phyloP scores from a whole-genome alignment of 1,284 basidiomycete genomes.

The Trametes pubescens region DNA sequence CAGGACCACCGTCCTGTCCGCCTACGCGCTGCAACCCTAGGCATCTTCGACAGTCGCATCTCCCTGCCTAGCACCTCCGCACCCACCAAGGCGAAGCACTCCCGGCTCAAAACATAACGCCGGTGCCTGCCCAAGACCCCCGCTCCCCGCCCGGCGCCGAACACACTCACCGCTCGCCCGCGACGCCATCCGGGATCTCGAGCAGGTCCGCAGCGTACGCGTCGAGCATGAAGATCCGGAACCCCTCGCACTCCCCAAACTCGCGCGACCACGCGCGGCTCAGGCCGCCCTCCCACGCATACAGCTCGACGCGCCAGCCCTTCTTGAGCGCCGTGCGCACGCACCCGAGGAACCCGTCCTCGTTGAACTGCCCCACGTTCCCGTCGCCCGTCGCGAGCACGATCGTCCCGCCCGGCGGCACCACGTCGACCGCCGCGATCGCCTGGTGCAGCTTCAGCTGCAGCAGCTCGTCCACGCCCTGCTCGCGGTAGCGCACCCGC shows the following conservation, averaged over 20 bases:
- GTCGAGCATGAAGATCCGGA: constrained; percentile 43
- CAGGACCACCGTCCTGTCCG: background rate
- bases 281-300: constrained; percentile 83
- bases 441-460: constrained; percentile 89
- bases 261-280: constrained; percentile 76
- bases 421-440: constrained; percentile 71
- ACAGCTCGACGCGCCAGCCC: constrained; percentile 90
- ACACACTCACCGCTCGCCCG: constrained; percentile 10
- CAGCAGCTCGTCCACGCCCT: constrained; percentile 88
- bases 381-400: constrained; percentile 92
- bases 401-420: constrained; percentile 73
- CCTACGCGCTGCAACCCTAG: background rate
- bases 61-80: background rate
- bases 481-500: constrained; percentile 73
- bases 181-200: constrained; percentile 36
- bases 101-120: constrained; percentile 35
- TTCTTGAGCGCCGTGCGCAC: constrained; percentile 82
- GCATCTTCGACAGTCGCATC: background rate
- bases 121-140: constrained; percentile 3
- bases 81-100: constrained; percentile 16
- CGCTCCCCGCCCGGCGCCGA: constrained; percentile 10
- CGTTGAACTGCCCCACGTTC: constrained; percentile 87
- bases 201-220: constrained; percentile 44
- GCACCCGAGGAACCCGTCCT: constrained; percentile 87
- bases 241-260: constrained; percentile 58